Evolutionary conservation across 129 eudicot genomes (phyloP).

Genomic region (Daucus carota): DNA sequence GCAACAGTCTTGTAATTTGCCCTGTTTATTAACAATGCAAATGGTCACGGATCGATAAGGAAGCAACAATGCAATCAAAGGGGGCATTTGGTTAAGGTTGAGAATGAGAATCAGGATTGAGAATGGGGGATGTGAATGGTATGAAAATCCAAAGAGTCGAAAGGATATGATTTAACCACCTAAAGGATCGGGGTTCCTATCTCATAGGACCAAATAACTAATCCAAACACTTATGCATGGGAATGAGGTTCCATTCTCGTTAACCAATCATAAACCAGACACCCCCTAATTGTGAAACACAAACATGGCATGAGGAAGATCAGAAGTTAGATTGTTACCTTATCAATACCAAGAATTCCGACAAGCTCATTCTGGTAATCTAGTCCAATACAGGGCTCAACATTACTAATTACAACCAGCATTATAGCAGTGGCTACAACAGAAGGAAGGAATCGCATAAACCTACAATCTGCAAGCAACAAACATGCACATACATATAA

Average conservation of each 20-base stretch:
- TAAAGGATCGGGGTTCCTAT: no score
- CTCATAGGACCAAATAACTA: no score
- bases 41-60: background rate
- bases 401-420: slow-evolving; percentile 59
- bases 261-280: no score
- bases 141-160: no score
- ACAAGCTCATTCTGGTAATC: slow-evolving; percentile 57
- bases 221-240: no score
- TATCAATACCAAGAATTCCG: slow-evolving; percentile 57
- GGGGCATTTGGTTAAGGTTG: no score
- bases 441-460: slow-evolving; percentile 64
- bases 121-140: no score
- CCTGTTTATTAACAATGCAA: slow-evolving; percentile 29
- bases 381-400: slow-evolving; percentile 49
- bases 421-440: slow-evolving; percentile 71
- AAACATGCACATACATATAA: background rate
- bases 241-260: no score
- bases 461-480: slow-evolving; percentile 58
- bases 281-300: background rate
- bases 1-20: slow-evolving; percentile 54
- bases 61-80: background rate
- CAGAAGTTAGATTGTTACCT: slow-evolving; percentile 27
- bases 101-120: no score
- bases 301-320: background rate
- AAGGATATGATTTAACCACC: no score